Evolutionary conservation across 345 rosid species (phyloP), one percentile per base, ranked within the genome.

Genomic region (Brassica cretica): DNA sequence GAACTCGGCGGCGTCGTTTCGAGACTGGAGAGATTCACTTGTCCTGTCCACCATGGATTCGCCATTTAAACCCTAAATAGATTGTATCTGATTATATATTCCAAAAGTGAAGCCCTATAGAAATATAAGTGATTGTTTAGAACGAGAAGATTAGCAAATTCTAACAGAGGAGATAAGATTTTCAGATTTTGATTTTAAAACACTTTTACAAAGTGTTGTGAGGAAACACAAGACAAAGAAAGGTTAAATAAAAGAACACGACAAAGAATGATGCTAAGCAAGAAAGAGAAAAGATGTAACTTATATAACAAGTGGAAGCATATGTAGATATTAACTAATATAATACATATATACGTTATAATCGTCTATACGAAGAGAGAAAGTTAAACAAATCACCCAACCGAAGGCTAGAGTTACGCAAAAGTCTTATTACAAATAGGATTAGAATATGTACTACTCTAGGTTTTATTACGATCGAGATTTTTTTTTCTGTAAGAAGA

Each of bases 11-110:
- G 83, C 21, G 89, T 82, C 44, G 86, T 83, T 70, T 89, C 89
- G 61, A 87, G 78, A 7, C 86, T 86, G 0, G 86, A 80, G 51
- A 89, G 73, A 56, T 87, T 88, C 72, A 87, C 84, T 73, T 87
- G 90, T 49, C 87, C 90, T 8, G 89, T 75, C 93, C 93, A 89
- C 93, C 92, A 86, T 71, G 73, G 94, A 76, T 89, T 91, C 44
- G 97, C 93, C 97, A 91, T 88, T 72, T 65, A 32, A 63, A 55
- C 72, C 73, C 73, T 69, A 16, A 35, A 37, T 66, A 73, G 1
- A 25, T 37, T 39, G 15, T 25, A 18, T 33, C 62, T 72, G 76
- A 15, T 53, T 58, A 6, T 59, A 39, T 25, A 19, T 19, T 62
- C 12, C 30, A 77, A 37, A 72, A 72, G 61, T 30, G 46, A 64